Conservation (phyloP, 306 rosid genomes). For the Macrotyloma uniflorum region DNA sequence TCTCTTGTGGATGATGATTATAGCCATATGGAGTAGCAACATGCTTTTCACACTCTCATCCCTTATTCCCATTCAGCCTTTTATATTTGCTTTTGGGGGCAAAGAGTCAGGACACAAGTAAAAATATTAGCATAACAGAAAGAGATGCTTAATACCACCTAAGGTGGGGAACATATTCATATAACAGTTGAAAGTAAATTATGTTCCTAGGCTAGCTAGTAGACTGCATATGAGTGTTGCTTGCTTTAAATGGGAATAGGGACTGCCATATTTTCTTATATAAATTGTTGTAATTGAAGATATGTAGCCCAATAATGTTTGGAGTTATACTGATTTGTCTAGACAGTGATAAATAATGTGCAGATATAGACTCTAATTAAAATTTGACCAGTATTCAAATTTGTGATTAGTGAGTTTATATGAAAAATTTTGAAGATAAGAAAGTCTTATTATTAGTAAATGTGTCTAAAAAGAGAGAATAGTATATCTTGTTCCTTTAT, state of each 20-base stretch:
- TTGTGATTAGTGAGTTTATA: constrained; percentile 35
- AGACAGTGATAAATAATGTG: constrained; percentile 44
- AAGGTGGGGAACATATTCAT: constrained; percentile 92
- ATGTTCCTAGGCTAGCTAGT: constrained; percentile 44
- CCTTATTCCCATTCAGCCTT: constrained; percentile 38
- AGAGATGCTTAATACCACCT: constrained; percentile 48
- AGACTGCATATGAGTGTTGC: constrained; percentile 57
- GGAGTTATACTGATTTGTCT: constrained; percentile 46
- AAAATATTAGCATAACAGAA: constrained; percentile 35
- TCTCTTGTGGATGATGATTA: constrained; percentile 69
- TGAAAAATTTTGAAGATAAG: constrained; percentile 40
- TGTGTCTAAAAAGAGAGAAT: constrained; percentile 54
- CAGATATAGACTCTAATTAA: background rate
- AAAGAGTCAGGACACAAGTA: constrained; percentile 27
- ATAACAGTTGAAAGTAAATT: constrained; percentile 56
- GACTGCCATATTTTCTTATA: constrained; percentile 48
- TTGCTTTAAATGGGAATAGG: constrained; percentile 44
- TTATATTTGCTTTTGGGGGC: constrained; percentile 1
- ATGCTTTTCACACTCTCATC: constrained; percentile 38
- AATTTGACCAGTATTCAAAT: constrained; percentile 26
- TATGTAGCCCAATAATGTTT: constrained; percentile 58
- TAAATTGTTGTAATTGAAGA: constrained; percentile 32
- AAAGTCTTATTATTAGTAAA: constrained; percentile 53
- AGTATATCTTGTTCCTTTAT: constrained; percentile 33
- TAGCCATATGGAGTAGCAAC: constrained; percentile 51